A percentile compares a stretch with the other conserved stretches of the same genome.
Conservation (phyloP, 129 eudicot genomes). For the Tagetes patula region DNA sequence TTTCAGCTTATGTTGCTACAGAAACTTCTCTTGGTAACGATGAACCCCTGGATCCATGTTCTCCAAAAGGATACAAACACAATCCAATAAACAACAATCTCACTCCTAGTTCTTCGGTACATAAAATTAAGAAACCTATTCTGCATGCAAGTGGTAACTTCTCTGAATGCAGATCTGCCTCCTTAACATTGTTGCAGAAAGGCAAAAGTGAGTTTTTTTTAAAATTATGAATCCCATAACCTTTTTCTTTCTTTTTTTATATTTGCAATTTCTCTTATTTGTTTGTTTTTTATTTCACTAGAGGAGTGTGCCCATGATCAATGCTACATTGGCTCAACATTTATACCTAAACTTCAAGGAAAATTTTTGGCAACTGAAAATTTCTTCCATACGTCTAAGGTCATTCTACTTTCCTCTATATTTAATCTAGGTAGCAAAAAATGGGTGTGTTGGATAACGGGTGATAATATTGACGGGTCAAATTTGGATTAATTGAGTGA, state of each 20-base stretch:
- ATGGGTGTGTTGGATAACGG: background rate
- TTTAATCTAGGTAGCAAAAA: background rate
- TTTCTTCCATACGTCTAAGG: slow-evolving; percentile 95
- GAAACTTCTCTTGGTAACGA: slow-evolving; percentile 41
- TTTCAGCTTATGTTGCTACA: slow-evolving; percentile 36
- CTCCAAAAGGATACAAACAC: slow-evolving; percentile 69
- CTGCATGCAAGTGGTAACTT: slow-evolving; percentile 80
- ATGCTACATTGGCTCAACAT: slow-evolving; percentile 75
- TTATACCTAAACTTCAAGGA: slow-evolving; percentile 75
- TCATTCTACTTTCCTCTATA: slow-evolving; percentile 16
- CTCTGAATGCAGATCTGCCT: slow-evolving; percentile 83
- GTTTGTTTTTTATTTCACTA: slow-evolving; percentile 25
- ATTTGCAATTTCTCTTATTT: background rate
- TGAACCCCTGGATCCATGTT: slow-evolving; percentile 71
- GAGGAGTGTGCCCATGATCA: slow-evolving; percentile 56
- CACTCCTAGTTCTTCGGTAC: slow-evolving; percentile 52
- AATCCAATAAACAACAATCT: slow-evolving; percentile 29
- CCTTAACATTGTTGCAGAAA: slow-evolving; percentile 67
- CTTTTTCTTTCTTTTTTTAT: background rate
- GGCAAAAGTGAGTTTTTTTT: slow-evolving; percentile 55
- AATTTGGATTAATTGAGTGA: background rate
- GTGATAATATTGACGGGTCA: background rate
- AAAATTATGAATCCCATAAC: background rate
- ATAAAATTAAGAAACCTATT: slow-evolving; percentile 41
- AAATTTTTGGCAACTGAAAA: slow-evolving; percentile 93